Evolutionary conservation across 164 flowering plant species (phyloP).

Genomic region (Nymphaea colorata): DNA sequence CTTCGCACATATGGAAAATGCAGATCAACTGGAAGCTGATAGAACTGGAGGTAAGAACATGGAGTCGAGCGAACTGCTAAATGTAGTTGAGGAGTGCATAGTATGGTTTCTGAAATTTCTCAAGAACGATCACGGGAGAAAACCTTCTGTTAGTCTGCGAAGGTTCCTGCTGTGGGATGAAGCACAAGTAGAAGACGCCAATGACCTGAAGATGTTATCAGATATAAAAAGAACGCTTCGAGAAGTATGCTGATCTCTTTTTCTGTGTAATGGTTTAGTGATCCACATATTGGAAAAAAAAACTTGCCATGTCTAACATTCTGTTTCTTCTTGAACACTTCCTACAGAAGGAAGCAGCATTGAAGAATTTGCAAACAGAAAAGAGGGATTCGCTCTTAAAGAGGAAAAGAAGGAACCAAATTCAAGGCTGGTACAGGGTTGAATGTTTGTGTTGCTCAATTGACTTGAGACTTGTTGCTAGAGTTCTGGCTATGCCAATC

Average conservation of each 20-base stretch:
- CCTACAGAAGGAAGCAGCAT: constrained; percentile 25
- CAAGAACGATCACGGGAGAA: constrained; percentile 21
- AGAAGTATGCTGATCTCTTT: constrained; percentile 20
- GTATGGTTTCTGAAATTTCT: constrained; percentile 23
- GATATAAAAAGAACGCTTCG: constrained; percentile 21
- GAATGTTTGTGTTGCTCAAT: constrained; percentile 27
- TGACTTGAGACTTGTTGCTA: constrained; percentile 32
- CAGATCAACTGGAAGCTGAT: constrained; percentile 15
- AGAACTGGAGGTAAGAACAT: constrained; percentile 17
- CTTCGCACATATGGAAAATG: constrained; percentile 5
- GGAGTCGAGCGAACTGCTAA: constrained; percentile 20
- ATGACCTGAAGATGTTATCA: constrained; percentile 28
- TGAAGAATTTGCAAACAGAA: constrained; percentile 29
- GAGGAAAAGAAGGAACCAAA: constrained; percentile 10
- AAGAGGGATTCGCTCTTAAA: constrained; percentile 22
- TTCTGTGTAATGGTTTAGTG: background rate
- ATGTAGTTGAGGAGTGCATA: constrained; percentile 35
- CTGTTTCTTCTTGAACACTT: background rate
- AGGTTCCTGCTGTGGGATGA: constrained; percentile 12
- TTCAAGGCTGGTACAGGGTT: constrained; percentile 16
- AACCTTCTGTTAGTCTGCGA: constrained; percentile 21
- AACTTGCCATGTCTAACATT: background rate
- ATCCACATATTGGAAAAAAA: no score
- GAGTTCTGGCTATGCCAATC: constrained; percentile 29
- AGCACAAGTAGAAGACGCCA: constrained; percentile 41